Conservation (phyloP, 1,139 yeast species). For the Diutina scorzettiae region DNA sequence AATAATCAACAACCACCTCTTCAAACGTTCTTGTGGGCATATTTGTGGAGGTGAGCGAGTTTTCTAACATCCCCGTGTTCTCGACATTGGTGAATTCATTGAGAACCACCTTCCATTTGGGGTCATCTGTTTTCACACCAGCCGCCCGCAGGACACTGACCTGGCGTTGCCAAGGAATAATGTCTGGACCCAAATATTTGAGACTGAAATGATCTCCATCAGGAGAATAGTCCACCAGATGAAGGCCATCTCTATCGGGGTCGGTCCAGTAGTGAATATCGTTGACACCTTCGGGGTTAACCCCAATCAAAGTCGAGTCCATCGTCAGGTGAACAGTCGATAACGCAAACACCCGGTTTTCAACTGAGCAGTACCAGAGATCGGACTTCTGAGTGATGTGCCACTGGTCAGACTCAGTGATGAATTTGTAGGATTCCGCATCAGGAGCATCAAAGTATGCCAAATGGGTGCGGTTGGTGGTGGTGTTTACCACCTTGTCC, state of each 20-base stretch:
- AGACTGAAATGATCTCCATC: constrained; percentile 22
- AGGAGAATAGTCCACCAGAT: constrained; percentile 4
- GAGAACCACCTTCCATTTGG: not conserved
- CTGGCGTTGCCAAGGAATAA: constrained; percentile 49
- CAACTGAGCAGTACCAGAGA: constrained; percentile 32
- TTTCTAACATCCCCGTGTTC: no score
- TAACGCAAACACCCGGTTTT: constrained; percentile 36
- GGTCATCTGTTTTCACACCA: not conserved
- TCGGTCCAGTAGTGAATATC: constrained; percentile 1
- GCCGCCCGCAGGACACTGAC: constrained; percentile 13
- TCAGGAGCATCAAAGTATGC: constrained; percentile 48
- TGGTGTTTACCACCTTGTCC: constrained; percentile 58
- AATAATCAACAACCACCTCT: constrained; percentile 32
- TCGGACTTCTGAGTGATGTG: constrained; percentile 10
- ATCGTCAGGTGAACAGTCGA: not conserved
- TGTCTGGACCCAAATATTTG: constrained; percentile 48
- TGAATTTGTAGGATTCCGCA: constrained; percentile 26
- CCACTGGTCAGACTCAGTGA: constrained; percentile 37
- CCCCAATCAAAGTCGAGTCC: not conserved
- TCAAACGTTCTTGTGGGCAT: constrained; percentile 47
- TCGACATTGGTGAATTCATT: not conserved
- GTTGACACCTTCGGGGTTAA: not conserved
- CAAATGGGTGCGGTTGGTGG: constrained; percentile 42
- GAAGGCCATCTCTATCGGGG: not conserved
- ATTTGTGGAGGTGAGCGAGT: constrained; percentile 20